Evolutionary conservation across 768 basidiomycete genomes (phyloP).

Genomic region (Hydnum rufescens): DNA sequence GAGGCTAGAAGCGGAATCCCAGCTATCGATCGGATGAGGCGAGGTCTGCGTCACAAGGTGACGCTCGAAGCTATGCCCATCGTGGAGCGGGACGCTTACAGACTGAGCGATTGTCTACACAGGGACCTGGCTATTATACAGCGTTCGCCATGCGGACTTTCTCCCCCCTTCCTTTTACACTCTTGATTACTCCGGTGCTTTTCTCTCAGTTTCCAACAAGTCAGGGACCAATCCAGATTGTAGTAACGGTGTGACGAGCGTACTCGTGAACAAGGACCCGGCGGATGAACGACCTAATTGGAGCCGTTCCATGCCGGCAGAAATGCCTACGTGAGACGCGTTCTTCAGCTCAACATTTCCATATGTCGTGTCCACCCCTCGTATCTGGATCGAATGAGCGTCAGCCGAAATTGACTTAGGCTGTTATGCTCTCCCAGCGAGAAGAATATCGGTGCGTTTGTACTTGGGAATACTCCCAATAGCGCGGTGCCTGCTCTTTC

Average conservation of each 20-base stretch:
- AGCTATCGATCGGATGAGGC: too few species aligned
- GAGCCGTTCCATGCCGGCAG: conserved; percentile 42
- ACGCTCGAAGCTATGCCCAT: too few species aligned
- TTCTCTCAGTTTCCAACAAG: conserved; percentile 33
- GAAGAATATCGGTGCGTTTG: too few species aligned
- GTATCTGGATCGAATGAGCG: too few species aligned
- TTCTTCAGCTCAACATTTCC: too few species aligned
- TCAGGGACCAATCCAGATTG: too few species aligned
- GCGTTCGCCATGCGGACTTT: conserved; percentile 53
- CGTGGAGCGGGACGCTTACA: conserved; percentile 17
- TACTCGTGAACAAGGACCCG: conserved; percentile 32
- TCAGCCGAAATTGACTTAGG: too few species aligned
- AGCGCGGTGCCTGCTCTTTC: conserved; percentile 38
- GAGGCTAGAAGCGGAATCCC: conserved; percentile 26
- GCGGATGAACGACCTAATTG: conserved; percentile 36
- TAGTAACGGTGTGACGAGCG: too few species aligned
- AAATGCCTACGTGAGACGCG: too few species aligned
- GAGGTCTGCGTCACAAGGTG: too few species aligned
- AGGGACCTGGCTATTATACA: conserved; percentile 76
- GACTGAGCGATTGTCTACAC: conserved; percentile 43
- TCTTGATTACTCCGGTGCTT: conserved; percentile 12
- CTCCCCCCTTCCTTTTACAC: conserved; percentile 5
- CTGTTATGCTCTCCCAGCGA: too few species aligned
- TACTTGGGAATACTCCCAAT: conserved; percentile 35
- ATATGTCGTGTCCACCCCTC: too few species aligned